A percentile compares a stretch with the other conserved stretches of the same genome.
phyloP scores from a whole-genome alignment of 2,329 filamentous ascomycete species.

The Diaporthe destruens region DNA sequence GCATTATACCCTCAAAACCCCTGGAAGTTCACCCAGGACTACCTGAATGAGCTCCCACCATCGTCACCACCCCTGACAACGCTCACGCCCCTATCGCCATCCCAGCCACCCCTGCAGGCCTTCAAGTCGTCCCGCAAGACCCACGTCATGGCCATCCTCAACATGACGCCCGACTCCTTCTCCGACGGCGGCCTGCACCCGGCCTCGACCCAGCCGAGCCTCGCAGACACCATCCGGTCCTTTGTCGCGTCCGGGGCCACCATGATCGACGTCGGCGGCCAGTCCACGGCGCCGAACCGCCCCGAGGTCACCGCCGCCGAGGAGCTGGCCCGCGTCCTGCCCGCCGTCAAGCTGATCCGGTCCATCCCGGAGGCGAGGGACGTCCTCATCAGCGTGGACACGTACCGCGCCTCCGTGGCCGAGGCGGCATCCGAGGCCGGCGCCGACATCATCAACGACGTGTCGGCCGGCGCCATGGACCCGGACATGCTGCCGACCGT shows the following conservation, averaged over 20 bases:
- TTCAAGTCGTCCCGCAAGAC: slow-evolving; percentile 72
- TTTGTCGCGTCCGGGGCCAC: slow-evolving; percentile 79
- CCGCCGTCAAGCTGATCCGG: slow-evolving; percentile 81
- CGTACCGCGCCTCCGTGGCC: slow-evolving; percentile 88
- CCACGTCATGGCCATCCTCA: slow-evolving; percentile 92
- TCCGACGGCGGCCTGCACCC: slow-evolving; percentile 84
- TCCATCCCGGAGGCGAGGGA: slow-evolving; percentile 71
- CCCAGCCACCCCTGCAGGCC: slow-evolving; percentile 69
- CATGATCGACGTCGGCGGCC: slow-evolving; percentile 92
- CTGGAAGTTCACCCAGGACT: slow-evolving; percentile 72
- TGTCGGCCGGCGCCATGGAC: slow-evolving; percentile 86
- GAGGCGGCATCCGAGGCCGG: slow-evolving; percentile 80
- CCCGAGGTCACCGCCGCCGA: slow-evolving; percentile 76
- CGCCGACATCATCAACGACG: slow-evolving; percentile 94
- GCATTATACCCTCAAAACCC: slow-evolving; percentile 65
- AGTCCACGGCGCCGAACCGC: slow-evolving; percentile 87
- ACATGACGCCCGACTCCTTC: slow-evolving; percentile 96
- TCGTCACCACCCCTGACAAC: slow-evolving; percentile 66
- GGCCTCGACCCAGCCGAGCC: slow-evolving; percentile 50
- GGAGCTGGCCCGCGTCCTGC: slow-evolving; percentile 83
- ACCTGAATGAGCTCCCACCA: slow-evolving; percentile 69
- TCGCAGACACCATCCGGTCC: slow-evolving; percentile 69
- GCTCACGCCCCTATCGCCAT: slow-evolving; percentile 66
- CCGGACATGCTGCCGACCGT: slow-evolving; percentile 84
- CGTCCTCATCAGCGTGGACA: slow-evolving; percentile 89